These are phyloP conservation scores for Talaromyces stipitatus DNA, from an alignment of 495 filamentous ascomycete species.

Conservation along the genomic window DNA sequence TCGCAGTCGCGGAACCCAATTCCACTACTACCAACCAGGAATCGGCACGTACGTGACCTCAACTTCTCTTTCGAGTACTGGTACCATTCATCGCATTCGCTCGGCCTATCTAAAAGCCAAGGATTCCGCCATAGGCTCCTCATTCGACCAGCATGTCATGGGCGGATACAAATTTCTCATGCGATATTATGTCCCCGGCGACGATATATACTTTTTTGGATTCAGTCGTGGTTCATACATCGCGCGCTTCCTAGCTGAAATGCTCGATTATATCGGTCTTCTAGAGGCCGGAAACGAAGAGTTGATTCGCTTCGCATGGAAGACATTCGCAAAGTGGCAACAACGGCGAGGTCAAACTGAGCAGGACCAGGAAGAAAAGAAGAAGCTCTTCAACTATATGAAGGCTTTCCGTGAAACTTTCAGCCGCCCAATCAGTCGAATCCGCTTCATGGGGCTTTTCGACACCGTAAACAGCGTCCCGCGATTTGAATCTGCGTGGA, in stretches of 20 bases:
- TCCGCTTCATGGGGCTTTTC: slow-evolving; percentile 45
- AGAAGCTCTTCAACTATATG: slow-evolving; percentile 68
- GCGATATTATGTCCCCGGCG: slow-evolving; percentile 73
- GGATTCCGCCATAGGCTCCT: slow-evolving; percentile 76
- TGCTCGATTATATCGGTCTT: slow-evolving; percentile 78
- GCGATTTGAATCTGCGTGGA: slow-evolving; percentile 75
- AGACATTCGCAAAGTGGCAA: slow-evolving; percentile 82
- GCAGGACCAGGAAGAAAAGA: slow-evolving; percentile 50
- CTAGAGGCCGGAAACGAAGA: slow-evolving; percentile 82
- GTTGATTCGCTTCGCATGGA: slow-evolving; percentile 79
- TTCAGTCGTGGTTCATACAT: slow-evolving; percentile 86
- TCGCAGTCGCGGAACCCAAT: slow-evolving; percentile 41
- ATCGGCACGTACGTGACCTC: slow-evolving; percentile 79
- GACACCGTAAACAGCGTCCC: slow-evolving; percentile 72
- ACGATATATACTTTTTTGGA: slow-evolving; percentile 77
- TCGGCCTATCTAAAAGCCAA: slow-evolving; percentile 78
- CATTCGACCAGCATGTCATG: slow-evolving; percentile 77
- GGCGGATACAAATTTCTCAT: slow-evolving; percentile 85
- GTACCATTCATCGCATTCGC: slow-evolving; percentile 53
- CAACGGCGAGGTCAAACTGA: slow-evolving; percentile 50
- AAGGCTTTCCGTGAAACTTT: slow-evolving; percentile 82
- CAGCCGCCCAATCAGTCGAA: slow-evolving; percentile 64
- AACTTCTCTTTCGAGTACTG: slow-evolving; percentile 57
- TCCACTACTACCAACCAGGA: slow-evolving; percentile 50
- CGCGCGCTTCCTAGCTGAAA: slow-evolving; percentile 77